phyloP scores from a whole-genome alignment of 441 rosid genomes.

The Arabidopsis lyrata region DNA sequence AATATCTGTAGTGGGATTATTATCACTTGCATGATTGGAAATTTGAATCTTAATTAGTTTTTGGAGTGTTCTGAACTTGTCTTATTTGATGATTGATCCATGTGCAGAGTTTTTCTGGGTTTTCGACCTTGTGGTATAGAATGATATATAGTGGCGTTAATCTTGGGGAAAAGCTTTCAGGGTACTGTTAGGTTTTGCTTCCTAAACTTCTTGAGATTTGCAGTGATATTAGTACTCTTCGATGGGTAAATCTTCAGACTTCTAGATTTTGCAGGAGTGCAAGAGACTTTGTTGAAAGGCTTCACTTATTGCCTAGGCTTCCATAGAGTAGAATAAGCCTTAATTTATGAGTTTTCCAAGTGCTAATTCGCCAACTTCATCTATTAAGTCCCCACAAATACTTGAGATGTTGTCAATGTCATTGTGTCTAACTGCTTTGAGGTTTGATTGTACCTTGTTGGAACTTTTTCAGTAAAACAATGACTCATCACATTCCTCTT shows the following conservation, averaged over 20 bases:
- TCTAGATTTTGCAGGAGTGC: too few species aligned
- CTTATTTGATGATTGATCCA: not conserved
- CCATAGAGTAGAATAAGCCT: not conserved
- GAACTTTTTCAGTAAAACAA: not conserved
- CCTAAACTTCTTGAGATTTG: not conserved
- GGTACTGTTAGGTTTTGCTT: constrained; percentile 15
- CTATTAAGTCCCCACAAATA: not conserved
- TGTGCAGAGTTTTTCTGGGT: not conserved
- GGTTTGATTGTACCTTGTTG: not conserved
- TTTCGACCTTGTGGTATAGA: not conserved
- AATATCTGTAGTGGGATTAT: not conserved
- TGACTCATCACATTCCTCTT: not conserved
- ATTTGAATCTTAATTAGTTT: not conserved
- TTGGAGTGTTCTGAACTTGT: constrained; percentile 1
- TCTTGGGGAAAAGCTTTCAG: constrained; percentile 1
- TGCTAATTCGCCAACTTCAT: not conserved
- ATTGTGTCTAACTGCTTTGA: not conserved
- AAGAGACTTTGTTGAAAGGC: not conserved
- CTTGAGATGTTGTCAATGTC: not conserved
- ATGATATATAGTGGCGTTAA: not conserved
- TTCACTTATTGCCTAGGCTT: not conserved
- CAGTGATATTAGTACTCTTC: not conserved
- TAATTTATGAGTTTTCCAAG: constrained; percentile 2
- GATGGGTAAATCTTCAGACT: too few species aligned
- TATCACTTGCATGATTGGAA: constrained; percentile 16